Evolutionary conservation across 352 stramenopile species (phyloP).

Genomic region (Globisporangium alternatum): DNA sequence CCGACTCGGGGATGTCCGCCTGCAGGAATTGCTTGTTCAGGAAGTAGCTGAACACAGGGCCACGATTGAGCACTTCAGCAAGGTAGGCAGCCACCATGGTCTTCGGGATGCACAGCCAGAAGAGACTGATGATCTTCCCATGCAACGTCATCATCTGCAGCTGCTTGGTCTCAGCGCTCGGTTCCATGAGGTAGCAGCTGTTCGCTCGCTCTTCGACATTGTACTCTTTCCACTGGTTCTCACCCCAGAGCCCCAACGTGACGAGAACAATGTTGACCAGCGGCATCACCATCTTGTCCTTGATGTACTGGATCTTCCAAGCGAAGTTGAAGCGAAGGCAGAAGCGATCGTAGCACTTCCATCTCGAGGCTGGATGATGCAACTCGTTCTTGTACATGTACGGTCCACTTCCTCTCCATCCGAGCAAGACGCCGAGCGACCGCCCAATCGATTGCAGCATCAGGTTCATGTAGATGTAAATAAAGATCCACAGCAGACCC

Average conservation of each 20-base stretch:
- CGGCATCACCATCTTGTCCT: conserved; percentile 56
- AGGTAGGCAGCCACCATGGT: conserved; percentile 48
- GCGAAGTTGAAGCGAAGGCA: conserved; percentile 52
- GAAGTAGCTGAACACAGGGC: conserved; percentile 58
- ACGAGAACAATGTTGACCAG: conserved; percentile 45
- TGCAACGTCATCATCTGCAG: conserved; percentile 72
- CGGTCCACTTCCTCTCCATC: conserved; percentile 27
- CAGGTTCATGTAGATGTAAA: conserved; percentile 47
- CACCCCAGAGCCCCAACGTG: conserved; percentile 45
- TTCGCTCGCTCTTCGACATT: conserved; percentile 61
- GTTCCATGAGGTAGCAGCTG: conserved; percentile 54
- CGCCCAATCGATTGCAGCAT: conserved; percentile 51
- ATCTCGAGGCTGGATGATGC: conserved; percentile 24
- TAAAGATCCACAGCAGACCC: conserved; percentile 36
- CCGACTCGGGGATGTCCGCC: conserved; percentile 50
- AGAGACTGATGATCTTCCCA: conserved; percentile 58
- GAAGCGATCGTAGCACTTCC: conserved; percentile 37
- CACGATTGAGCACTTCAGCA: conserved; percentile 52
- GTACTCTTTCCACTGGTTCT: conserved; percentile 46
- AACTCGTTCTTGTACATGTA: conserved; percentile 49
- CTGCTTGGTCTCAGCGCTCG: conserved; percentile 53
- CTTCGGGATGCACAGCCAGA: conserved; percentile 57
- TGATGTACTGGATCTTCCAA: conserved; percentile 61
- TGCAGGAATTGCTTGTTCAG: conserved; percentile 59
- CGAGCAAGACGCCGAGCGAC: conserved; percentile 33